Base-by-base conservation (phyloP, 148 eudicot species). In the Arctostaphylos glauca region DNA sequence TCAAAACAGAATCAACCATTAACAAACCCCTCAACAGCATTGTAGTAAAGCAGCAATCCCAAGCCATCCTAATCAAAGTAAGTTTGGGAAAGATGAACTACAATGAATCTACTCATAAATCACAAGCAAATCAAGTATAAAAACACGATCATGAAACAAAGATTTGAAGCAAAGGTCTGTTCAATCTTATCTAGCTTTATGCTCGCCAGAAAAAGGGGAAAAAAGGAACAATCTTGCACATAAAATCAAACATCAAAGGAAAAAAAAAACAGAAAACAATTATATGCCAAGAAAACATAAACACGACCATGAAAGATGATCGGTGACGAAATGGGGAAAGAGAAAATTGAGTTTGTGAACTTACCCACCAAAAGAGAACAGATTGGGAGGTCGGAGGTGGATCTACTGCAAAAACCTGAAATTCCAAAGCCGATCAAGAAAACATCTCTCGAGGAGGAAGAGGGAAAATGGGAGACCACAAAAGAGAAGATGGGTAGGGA, bases 321-420 rank as follows among this genome's bases (percentile, higher is more conserved):
- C 81, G 77, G 83, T 54, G 38, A 31, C 70, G 38, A 38, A 23
- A 79, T 38, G 38, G 25, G 18, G 71, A 78, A 38, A 66, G 38
- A 83, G 25, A 77, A 53, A 15, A 46, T 47, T n/a, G 55, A 78
- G 44, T 58, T 60, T 48, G 19, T 47, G 67, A 44, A 44, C n/a
- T 47, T 75, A 86, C 87, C 82, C 18, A 79, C 79, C 38, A 72
- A 78, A 74, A 14, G 60, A 81, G 56, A 83, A 76, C 83, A 81
- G 87, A 85, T 77, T 47, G 14, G 73, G 47, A 50, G 54, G 54
- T 43, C 67, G 71, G 71, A 25, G 52, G 74, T 68, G 81, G 88
- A 88, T 86, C 90, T 80, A 79, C 59, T 74, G 82, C 78, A 83
- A 84, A 78, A 78, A 83, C 86, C 88, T 86, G 87, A 84, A 81